phyloP scores from a whole-genome alignment of 2,329 filamentous ascomycete genomes.

The Zymoseptoria tritici region DNA sequence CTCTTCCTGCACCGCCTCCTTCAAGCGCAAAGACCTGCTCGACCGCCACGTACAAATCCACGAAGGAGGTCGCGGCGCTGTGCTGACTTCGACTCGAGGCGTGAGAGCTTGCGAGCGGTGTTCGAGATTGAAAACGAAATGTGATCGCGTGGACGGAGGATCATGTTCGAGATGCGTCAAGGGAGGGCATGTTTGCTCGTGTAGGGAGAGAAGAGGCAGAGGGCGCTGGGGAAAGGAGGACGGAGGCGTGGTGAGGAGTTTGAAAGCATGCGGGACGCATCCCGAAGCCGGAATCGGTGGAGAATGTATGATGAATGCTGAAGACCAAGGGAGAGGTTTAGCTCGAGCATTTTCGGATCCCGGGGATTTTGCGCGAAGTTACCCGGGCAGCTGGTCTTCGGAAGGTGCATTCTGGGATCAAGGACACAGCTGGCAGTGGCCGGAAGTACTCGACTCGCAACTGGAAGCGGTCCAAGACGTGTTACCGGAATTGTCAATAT shows the following conservation, averaged over 20 bases:
- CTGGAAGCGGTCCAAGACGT: background rate
- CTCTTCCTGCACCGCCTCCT: slow-evolving; percentile 12
- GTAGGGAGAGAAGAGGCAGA: slow-evolving; percentile 11
- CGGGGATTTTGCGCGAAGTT: background rate
- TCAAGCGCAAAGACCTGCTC: slow-evolving; percentile 18
- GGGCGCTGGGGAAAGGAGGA: background rate
- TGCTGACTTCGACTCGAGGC: slow-evolving; percentile 5
- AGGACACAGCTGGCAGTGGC: background rate
- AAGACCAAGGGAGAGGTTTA: background rate
- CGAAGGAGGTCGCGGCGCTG: slow-evolving; percentile 3
- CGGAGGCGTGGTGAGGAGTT: background rate
- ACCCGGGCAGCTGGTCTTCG: background rate
- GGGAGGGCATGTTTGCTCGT: slow-evolving; percentile 11
- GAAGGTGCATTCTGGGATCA: background rate
- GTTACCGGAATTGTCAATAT: background rate
- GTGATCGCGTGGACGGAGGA: slow-evolving; percentile 9
- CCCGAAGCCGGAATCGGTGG: background rate
- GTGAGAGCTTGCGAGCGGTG: slow-evolving; percentile 17
- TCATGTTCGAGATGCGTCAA: slow-evolving; percentile 13
- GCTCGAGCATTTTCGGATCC: background rate
- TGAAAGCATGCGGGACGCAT: background rate
- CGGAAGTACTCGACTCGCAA: background rate
- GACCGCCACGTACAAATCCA: slow-evolving; percentile 17
- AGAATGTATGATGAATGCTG: background rate
- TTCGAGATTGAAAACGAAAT: slow-evolving; percentile 15